A percentile compares a stretch with the other conserved stretches of the same genome.
These are phyloP conservation scores for Myriosclerotinia curreyana DNA, from an alignment of 2,329 filamentous ascomycete genomes.

Conservation along the genomic window DNA sequence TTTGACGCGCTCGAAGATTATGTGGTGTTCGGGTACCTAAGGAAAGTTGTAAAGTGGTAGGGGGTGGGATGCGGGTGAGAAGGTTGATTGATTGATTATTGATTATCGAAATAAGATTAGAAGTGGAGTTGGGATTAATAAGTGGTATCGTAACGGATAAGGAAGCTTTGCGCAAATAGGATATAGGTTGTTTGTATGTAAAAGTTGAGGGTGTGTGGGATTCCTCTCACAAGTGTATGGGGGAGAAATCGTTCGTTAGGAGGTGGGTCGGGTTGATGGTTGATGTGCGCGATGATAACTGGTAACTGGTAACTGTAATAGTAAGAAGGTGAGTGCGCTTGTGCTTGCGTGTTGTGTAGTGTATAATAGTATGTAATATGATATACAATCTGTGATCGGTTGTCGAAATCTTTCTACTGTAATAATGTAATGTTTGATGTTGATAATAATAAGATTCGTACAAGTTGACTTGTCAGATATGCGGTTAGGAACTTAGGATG, in stretches of 20 bases:
- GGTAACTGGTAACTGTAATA: not conserved
- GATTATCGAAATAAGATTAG: slow-evolving; percentile 24
- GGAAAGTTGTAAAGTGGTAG: not conserved
- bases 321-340: not conserved
- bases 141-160: slow-evolving; percentile 11
- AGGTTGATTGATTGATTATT: too few relatives aligned
- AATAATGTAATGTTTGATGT: too few relatives aligned
- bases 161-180: slow-evolving; percentile 16
- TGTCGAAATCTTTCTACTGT: too few relatives aligned
- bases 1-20: slow-evolving; percentile 20
- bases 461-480: slow-evolving; percentile 23
- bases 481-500: too few relatives aligned
- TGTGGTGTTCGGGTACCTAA: slow-evolving; percentile 20
- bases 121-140: not conserved
- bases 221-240: not conserved
- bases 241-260: too few relatives aligned
- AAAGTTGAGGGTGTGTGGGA: not conserved
- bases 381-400: not conserved
- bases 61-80: slow-evolving; percentile 21
- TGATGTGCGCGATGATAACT: slow-evolving; percentile 1
- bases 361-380: not conserved
- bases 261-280: too few relatives aligned
- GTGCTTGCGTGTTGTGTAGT: not conserved
- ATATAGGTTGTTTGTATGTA: not conserved
- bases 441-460: slow-evolving; percentile 13